phyloP scores from a whole-genome alignment of 2,329 filamentous ascomycete species.

The Xylariaceae sp. region DNA sequence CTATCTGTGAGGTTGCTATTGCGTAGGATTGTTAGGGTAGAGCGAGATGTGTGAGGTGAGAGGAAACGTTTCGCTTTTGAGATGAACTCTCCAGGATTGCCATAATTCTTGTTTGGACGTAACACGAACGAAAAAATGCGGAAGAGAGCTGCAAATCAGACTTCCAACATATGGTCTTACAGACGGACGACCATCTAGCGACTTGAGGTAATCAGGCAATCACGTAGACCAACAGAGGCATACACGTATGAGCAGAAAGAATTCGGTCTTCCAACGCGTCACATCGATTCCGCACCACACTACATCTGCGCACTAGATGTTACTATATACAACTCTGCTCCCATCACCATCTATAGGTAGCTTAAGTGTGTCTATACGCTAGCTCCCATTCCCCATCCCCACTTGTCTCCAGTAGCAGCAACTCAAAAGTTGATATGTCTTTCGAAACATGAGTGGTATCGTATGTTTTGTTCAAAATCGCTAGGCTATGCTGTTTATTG shows the following conservation, averaged over 20 bases:
- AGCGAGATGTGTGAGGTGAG: background rate
- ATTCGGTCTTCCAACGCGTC: background rate
- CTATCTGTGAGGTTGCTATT: constrained; percentile 67
- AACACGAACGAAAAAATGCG: too few relatives aligned
- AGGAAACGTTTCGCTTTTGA: background rate
- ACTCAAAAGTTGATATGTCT: constrained; percentile 3
- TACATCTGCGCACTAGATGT: constrained; percentile 7
- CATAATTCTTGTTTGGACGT: background rate
- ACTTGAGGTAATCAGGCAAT: too few relatives aligned
- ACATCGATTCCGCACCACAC: background rate
- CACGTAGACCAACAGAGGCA: background rate
- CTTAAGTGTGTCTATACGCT: background rate
- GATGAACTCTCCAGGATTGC: too few relatives aligned
- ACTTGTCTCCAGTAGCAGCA: background rate
- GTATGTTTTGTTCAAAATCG: constrained; percentile 11
- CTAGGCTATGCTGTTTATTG: constrained; percentile 9
- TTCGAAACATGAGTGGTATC: constrained; percentile 9
- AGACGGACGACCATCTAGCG: too few relatives aligned
- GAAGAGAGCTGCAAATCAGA: too few relatives aligned
- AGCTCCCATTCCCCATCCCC: background rate
- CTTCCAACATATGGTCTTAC: too few relatives aligned
- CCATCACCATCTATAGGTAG: background rate
- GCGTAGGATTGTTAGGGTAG: constrained; percentile 23
- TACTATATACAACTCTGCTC: constrained; percentile 11
- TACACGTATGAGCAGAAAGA: background rate